Conservation (phyloP, 352 stramenopile species). For the Globisporangium recalcitrans region DNA sequence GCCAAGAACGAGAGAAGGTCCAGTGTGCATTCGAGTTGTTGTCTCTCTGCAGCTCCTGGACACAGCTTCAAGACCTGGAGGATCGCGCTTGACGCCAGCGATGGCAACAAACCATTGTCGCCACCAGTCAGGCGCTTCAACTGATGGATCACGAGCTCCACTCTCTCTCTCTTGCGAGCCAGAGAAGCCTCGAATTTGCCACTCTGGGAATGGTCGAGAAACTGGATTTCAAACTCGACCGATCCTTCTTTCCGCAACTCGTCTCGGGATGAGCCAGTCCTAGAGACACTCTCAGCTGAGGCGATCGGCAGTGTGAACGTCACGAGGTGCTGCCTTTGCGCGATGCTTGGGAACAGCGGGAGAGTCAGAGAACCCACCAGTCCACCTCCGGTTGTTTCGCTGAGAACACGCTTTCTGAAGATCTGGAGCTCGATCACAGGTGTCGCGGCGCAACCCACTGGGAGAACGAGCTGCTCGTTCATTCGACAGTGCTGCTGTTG, state of each 20-base stretch:
- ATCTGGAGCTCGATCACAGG: conserved; percentile 25
- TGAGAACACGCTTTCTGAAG: conserved; percentile 8
- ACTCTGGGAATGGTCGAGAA: conserved; percentile 14
- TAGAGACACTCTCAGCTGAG: not conserved
- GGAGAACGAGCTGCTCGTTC: conserved; percentile 31
- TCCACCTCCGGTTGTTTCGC: not conserved
- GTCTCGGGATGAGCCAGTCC: not conserved
- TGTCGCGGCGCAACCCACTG: conserved; percentile 7
- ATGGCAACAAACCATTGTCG: not conserved
- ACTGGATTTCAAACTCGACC: conserved; percentile 33
- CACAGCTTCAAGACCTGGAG: not conserved
- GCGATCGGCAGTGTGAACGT: conserved; percentile 26
- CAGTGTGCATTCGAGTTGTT: conserved; percentile 16
- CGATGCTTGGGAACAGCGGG: conserved; percentile 24
- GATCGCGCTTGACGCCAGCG: conserved; percentile 1
- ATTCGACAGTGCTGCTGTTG: conserved; percentile 17
- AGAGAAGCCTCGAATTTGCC: not conserved
- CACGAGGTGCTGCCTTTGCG: conserved; percentile 25
- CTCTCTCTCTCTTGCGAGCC: not conserved
- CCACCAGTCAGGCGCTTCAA: conserved; percentile 5
- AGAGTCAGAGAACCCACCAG: conserved; percentile 22
- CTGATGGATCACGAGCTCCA: conserved; percentile 25
- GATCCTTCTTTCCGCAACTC: conserved; percentile 13
- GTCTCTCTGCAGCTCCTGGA: too few species aligned
- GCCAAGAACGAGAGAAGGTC: conserved; percentile 12